Conservation (phyloP, 2,329 filamentous ascomycete species). For the Neopestalotiopsis rosae region DNA sequence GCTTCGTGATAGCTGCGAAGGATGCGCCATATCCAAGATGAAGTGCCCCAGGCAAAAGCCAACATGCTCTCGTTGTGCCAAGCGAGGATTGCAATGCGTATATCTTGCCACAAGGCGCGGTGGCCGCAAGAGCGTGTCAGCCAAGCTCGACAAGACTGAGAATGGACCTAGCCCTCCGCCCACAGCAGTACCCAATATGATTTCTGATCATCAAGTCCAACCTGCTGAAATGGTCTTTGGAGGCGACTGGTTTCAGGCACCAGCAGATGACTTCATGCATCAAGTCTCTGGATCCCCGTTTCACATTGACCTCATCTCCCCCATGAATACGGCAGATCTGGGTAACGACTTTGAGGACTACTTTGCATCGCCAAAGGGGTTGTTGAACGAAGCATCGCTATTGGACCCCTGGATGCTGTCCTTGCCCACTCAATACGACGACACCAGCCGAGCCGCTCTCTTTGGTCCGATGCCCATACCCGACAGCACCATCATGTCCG, state of each 20-base stretch:
- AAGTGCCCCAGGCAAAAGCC: constrained; percentile 31
- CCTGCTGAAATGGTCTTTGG: neutral
- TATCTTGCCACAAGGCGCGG: constrained; percentile 19
- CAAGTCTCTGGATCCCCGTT: neutral
- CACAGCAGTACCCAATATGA: neutral
- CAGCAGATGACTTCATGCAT: neutral
- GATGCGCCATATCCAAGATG: constrained; percentile 30
- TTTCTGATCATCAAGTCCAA: neutral
- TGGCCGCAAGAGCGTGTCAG: constrained; percentile 1
- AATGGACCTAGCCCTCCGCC: neutral
- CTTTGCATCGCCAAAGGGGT: neutral
- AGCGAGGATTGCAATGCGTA: constrained; percentile 26
- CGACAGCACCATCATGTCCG: neutral
- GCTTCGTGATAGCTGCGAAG: constrained; percentile 27
- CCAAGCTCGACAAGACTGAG: neutral
- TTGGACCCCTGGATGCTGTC: neutral
- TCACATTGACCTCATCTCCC: neutral
- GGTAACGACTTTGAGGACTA: neutral
- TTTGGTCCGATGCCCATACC: neutral
- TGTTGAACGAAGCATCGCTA: neutral
- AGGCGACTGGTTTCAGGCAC: neutral
- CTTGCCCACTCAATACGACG: neutral
- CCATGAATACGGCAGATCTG: neutral
- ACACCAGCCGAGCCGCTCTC: neutral
- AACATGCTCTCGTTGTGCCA: constrained; percentile 27